Evolutionary conservation across 768 basidiomycete species (phyloP), one percentile per base, ranked within the genome.

Genomic region (Naganishia onofrii): DNA sequence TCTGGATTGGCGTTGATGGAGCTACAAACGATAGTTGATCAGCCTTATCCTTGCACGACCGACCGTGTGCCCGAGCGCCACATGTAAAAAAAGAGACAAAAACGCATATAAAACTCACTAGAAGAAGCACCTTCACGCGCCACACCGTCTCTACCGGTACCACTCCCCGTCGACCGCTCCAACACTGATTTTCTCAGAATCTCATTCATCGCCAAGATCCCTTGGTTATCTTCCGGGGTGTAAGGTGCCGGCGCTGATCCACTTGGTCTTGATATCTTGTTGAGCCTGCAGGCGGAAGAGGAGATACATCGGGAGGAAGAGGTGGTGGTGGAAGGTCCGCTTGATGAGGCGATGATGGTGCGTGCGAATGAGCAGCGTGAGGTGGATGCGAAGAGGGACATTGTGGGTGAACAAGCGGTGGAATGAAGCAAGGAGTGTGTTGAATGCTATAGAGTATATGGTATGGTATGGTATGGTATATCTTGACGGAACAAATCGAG

Each of bases 1-100:
- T 63, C 60, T 42, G 23, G 38, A 63, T 63, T 28, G 60, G 60
- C 28, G 60, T 26, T 44, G 60, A 63, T 63, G 60, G 60, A 13
- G 60, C 60, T 63, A 17, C 4, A 44, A 26, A 60, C 58, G 5
- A 15, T 6, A 8, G n/a, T 5, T 36, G 2, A 36, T 29, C 32
- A 28, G 6, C 53, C 4, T 23, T 26, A 26, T 4, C 46, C 46
- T 19, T 7, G 26, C 48, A 4, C 48, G 48, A 52, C 48, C n/a
- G n/a, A n/a, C n/a, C n/a, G n/a, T n/a, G n/a, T n/a, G n/a, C n/a
- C n/a, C n/a, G n/a, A n/a, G n/a, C n/a, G n/a, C n/a, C n/a, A n/a
- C n/a, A n/a, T n/a, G n/a, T n/a, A n/a, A n/a, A n/a, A n/a, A n/a
- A n/a, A n/a, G n/a, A n/a, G n/a, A n/a, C n/a, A n/a, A n/a, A n/a